Base-by-base conservation (phyloP, 805 yeast species). In the Myxozyma lipomycoides region DNA sequence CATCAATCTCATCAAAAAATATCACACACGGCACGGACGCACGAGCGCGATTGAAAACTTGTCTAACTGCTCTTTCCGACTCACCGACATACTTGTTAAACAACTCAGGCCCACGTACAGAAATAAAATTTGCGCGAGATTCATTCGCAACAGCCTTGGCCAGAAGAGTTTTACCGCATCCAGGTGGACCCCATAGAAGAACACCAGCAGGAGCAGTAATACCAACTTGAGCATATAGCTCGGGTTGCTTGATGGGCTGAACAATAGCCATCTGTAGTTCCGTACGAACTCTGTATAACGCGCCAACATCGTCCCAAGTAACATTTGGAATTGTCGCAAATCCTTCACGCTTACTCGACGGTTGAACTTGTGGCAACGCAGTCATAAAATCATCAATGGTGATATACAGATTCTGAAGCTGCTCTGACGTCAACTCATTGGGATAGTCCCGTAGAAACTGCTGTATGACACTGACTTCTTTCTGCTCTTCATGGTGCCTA, bases 121-220 rank as follows among this genome's bases (percentile, higher is more conserved):
- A 86, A 35, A 93, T 93, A 68, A 93, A 93, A 66, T 93, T 93
- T 10, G 98, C 98, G 46, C 95, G 78, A 0, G 96, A 88, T 68
- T 93, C 98, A 66, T 91, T 91, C 9, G 98, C 98, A 2, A 93
- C 98, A 1, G 98, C 98, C 64, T 93, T 93, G 0, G 98, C 98
- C 25, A 93, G 73, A 44, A 93, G 73, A 0, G 98, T 93, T 66
- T 93, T 93, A 76, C 98, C 98, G 72, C 98, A 93, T 34, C 98
- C 98, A 2, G 98, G 98, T 1, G 98, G 98, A 0, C 98, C 98
- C 98, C 98, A 93, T 75, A 93, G 78, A 23, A 93, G 71, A 1
- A 93, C 98, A 50, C 98, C 98, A 0, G 96, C 89, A 1, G 98
- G 98, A 0, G 97, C 96, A 48, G 88, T 81, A 39, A 93, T 90